Conservation (phyloP, 2,329 filamentous ascomycete species). For the Fusarium torulosum region DNA sequence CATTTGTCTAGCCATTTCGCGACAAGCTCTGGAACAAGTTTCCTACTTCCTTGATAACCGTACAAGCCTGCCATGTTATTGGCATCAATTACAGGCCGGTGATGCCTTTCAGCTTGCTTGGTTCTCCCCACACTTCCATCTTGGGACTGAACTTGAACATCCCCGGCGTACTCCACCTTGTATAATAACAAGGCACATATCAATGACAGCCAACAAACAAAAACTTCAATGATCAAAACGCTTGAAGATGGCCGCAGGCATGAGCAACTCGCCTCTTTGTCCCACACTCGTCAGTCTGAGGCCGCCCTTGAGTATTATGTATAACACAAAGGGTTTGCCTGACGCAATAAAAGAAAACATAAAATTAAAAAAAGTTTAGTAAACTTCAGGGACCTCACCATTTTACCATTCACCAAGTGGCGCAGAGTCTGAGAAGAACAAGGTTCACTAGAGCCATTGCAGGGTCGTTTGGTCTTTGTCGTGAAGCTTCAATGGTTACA, state of each 20-base stretch:
- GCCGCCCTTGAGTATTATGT: conserved; percentile 27
- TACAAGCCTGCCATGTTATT: conserved; percentile 1
- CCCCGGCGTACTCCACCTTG: conserved; percentile 34
- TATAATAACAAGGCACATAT: conserved; percentile 3
- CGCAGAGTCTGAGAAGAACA: conserved; percentile 23
- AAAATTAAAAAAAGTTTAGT: conserved; percentile 3
- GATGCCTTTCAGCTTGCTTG: conserved; percentile 44
- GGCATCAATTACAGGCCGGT: conserved; percentile 15
- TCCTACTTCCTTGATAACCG: conserved; percentile 12
- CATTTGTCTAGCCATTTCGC: conserved; percentile 25
- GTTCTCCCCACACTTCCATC: conserved; percentile 43
- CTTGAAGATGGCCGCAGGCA: conserved; percentile 16
- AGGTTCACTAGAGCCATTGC: conserved; percentile 11
- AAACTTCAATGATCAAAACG: conserved; percentile 19
- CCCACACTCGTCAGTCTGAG: conserved; percentile 30
- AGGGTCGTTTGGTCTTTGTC: conserved; percentile 9
- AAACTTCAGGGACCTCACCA: conserved; percentile 33
- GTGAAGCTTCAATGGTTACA: conserved; percentile 31
- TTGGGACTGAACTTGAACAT: conserved; percentile 31
- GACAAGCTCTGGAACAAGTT: conserved; percentile 20
- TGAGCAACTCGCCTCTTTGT: conserved; percentile 38
- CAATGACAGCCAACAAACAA: conserved; percentile 25
- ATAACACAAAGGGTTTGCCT: conserved; percentile 20
- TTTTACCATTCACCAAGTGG: conserved; percentile 19
- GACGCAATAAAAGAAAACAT: conserved; percentile 9